Percentiles rank a stretch among this genome's conserved stretches.
Evolutionary conservation across 441 rosid species (phyloP).

Genomic region (Corymbia calophylla): DNA sequence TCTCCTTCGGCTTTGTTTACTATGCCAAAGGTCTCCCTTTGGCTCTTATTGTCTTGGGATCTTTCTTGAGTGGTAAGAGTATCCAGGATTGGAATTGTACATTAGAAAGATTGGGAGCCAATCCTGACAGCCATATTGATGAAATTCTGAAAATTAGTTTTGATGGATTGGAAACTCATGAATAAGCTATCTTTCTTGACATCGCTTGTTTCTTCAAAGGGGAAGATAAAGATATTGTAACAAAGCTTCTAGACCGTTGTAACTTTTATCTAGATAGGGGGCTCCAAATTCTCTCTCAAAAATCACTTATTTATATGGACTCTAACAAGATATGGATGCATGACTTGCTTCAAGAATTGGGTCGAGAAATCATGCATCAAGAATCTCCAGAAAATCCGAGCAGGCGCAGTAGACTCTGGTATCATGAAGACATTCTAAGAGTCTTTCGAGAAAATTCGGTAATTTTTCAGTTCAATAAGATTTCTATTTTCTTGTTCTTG

Average conservation of each 20-base stretch:
- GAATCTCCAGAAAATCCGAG: not conserved
- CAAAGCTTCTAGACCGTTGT: not conserved
- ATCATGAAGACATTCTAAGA: not conserved
- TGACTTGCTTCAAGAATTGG: slow-evolving; percentile 18
- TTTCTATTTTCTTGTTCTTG: not conserved
- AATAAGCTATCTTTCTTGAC: not conserved
- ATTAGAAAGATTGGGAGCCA: not conserved
- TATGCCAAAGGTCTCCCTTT: not conserved
- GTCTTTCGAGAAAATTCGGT: not conserved
- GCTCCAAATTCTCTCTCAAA: slow-evolving; percentile 7
- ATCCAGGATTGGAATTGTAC: not conserved
- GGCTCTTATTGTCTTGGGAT: slow-evolving; percentile 1
- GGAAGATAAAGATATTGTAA: slow-evolving; percentile 4
- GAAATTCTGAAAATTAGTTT: not conserved
- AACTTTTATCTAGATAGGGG: slow-evolving; percentile 11
- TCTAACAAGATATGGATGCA: slow-evolving; percentile 16
- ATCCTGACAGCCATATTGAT: not conserved
- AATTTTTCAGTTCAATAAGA: not conserved
- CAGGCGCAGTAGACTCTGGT: slow-evolving; percentile 15
- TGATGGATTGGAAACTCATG: not conserved
- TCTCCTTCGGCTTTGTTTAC: not conserved
- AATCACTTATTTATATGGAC: slow-evolving; percentile 8
- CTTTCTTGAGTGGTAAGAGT: not conserved
- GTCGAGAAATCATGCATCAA: slow-evolving; percentile 7
- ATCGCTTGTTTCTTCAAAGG: slow-evolving; percentile 27